phyloP scores from a whole-genome alignment of 768 basidiomycete genomes.

The Fistulinella prunicolor region DNA sequence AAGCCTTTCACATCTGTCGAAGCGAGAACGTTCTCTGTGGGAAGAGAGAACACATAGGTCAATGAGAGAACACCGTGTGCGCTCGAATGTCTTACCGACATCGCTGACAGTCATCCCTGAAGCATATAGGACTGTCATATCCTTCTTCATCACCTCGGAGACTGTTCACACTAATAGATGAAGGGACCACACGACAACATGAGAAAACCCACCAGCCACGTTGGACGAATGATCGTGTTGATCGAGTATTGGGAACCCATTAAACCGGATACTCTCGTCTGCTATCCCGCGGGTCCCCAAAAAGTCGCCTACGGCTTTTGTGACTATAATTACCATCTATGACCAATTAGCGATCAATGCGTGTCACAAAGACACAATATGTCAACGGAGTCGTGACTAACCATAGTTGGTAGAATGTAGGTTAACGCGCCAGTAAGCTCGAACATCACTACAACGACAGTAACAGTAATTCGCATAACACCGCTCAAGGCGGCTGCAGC shows the following conservation, averaged over 20 bases:
- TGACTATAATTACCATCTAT: conserved; percentile 93
- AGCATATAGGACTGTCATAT: conserved; percentile 69
- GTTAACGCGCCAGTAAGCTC: conserved; percentile 96
- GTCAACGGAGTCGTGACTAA: conserved; percentile 33
- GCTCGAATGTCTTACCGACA: conserved; percentile 57
- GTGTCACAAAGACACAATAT: conserved; percentile 1
- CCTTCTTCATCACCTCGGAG: conserved; percentile 84
- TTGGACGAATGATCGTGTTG: conserved; percentile 93
- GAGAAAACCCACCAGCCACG: conserved; percentile 65
- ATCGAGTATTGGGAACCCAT: conserved; percentile 95
- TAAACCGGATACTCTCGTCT: conserved; percentile 95
- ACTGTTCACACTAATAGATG: conserved; percentile 45
- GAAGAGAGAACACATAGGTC: background rate
- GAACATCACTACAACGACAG: conserved; percentile 99
- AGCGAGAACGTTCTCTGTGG: conserved; percentile 65
- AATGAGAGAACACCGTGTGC: background rate
- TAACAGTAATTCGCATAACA: conserved; percentile 95
- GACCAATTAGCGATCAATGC: conserved; percentile 11
- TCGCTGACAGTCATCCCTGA: conserved; percentile 74
- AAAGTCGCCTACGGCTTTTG: conserved; percentile 95
- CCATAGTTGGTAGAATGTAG: conserved; percentile 98
- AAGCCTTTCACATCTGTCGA: conserved; percentile 85
- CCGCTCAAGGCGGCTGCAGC: conserved; percentile 96
- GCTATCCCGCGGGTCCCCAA: conserved; percentile 93
- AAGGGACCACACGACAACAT: conserved; percentile 4